Base-by-base conservation (phyloP, 2,329 filamentous ascomycete genomes). In the Fusarium lyarnte region DNA sequence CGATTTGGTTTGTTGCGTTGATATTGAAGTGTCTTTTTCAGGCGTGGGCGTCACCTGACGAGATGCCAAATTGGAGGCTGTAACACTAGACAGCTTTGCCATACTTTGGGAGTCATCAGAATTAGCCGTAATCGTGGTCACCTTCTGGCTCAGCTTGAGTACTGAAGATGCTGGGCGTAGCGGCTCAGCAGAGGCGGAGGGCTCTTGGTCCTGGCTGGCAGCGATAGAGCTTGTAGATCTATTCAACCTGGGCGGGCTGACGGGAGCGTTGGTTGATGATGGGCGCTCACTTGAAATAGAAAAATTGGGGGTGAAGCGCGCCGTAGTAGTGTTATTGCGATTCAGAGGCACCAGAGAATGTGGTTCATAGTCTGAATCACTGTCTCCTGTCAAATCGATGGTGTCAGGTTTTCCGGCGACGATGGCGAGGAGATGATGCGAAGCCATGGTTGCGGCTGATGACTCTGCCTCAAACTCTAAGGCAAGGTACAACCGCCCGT, bases 171-270 rank as follows among this genome's bases (percentile, higher is more conserved):
- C 42, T 45, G 41, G 58, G 17, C 47, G 63, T 43, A 42, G 36
- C 29, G 55, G 42, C n/a, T 66, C 72, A 52, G 33, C 31, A 25
- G 51, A 51, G 10, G 17, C 25, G 35, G 35, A 59, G n/a, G 31
- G 29, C 27, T 53, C 46, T 42, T 57, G 47, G n/a, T 39, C 41
- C 38, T 63, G 65, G 42, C 42, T 54, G 19, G 63, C n/a, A 27
- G 61, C 31, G 58, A 49, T 68, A 58, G 45, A 61, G 39, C 57
- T 39, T 29, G 47, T 47, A 29, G 70, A 58, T 60, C 79, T 74
- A 58, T 74, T 77, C 45, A 78, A 57, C 5, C 70, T 77, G 29
- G 78, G 77, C 17, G 80, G 79, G 66, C 78, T 82, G 60, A 79
- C 76, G 58, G 76, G 72, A 39, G 68, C 52, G 51, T 65, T 61